These are phyloP conservation scores for Paraphoma chrysanthemicola DNA, from an alignment of 2,329 filamentous ascomycete genomes.

Conservation along the genomic window DNA sequence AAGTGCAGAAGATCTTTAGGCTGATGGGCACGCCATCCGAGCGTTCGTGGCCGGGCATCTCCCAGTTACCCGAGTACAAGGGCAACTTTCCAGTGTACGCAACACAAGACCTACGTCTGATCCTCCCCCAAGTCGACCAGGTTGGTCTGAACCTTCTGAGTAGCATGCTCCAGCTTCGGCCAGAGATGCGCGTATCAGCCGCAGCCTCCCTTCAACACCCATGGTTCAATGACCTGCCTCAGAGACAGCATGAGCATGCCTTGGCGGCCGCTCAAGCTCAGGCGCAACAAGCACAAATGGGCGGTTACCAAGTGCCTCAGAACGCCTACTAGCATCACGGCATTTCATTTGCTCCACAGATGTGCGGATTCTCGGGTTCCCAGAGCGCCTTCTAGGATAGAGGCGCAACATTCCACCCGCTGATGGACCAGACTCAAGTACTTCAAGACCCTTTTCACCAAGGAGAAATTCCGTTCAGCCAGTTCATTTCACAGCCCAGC, in stretches of 20 bases:
- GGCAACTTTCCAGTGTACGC: slow-evolving; percentile 92
- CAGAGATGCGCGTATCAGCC: slow-evolving; percentile 89
- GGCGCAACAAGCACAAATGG: slow-evolving; percentile 47
- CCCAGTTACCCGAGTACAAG: slow-evolving; percentile 97
- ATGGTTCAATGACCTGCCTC: slow-evolving; percentile 83
- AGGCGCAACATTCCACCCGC: no score
- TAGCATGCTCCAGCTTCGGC: slow-evolving; percentile 89
- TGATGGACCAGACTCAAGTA: no score
- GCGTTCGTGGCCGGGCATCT: slow-evolving; percentile 93
- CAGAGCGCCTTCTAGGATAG: no score
- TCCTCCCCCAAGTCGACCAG: slow-evolving; percentile 88
- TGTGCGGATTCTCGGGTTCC: no score
- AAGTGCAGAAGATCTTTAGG: slow-evolving; percentile 95
- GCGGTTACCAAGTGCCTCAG: slow-evolving; percentile 46
- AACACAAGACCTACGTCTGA: slow-evolving; percentile 85
- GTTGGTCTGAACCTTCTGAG: slow-evolving; percentile 86
- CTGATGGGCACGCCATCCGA: slow-evolving; percentile 98
- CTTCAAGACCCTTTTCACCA: no score
- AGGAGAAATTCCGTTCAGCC: no score
- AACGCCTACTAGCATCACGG: slow-evolving; percentile 43
- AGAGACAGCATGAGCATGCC: slow-evolving; percentile 52
- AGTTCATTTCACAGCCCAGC: no score
- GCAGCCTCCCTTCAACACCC: slow-evolving; percentile 85
- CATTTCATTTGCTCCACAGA: not conserved
- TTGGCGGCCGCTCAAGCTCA: slow-evolving; percentile 44